Percentiles rank a stretch among this genome's conserved stretches.
Evolutionary conservation across 768 basidiomycete genomes (phyloP).

Genomic region (Pleurotus cornucopiae): DNA sequence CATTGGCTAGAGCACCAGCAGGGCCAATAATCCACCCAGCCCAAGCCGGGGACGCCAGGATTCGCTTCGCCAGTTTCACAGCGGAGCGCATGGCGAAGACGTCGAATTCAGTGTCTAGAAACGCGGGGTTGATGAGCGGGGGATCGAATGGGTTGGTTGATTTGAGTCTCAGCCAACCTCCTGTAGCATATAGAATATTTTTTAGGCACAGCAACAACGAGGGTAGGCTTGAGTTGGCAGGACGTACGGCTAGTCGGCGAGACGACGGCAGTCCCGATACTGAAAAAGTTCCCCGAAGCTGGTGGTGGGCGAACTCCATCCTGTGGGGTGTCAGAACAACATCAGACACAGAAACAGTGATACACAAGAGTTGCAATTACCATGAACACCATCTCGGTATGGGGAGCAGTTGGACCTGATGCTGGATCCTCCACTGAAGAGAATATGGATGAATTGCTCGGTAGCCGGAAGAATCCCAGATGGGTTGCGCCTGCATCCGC

Average conservation of each 20-base stretch:
- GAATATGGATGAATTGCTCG: constrained; percentile 8
- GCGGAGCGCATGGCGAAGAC: constrained; percentile 21
- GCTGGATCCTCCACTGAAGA: constrained; percentile 16
- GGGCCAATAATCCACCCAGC: constrained; percentile 20
- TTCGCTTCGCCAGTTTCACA: constrained; percentile 19
- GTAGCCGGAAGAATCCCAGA: constrained; percentile 16
- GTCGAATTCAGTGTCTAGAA: constrained; percentile 30
- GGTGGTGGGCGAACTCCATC: constrained; percentile 9
- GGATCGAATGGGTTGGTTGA: constrained; percentile 40
- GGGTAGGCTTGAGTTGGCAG: background rate
- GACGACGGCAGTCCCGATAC: constrained; percentile 20
- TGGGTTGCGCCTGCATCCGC: constrained; percentile 13
- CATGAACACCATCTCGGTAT: constrained; percentile 16
- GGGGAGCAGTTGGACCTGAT: constrained; percentile 16
- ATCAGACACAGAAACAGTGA: background rate
- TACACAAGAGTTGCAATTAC: constrained; percentile 10
- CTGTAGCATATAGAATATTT: constrained; percentile 12
- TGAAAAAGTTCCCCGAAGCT: constrained; percentile 25
- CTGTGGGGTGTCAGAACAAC: background rate
- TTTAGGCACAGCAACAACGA: background rate
- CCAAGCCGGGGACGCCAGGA: constrained; percentile 22
- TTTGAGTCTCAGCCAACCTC: constrained; percentile 33
- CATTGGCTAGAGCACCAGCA: constrained; percentile 14
- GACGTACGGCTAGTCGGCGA: constrained; percentile 31
- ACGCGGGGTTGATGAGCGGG: constrained; percentile 48